These are phyloP conservation scores for Phytopythium boreale DNA, from an alignment of 352 stramenopile genomes.

Conservation along the genomic window DNA sequence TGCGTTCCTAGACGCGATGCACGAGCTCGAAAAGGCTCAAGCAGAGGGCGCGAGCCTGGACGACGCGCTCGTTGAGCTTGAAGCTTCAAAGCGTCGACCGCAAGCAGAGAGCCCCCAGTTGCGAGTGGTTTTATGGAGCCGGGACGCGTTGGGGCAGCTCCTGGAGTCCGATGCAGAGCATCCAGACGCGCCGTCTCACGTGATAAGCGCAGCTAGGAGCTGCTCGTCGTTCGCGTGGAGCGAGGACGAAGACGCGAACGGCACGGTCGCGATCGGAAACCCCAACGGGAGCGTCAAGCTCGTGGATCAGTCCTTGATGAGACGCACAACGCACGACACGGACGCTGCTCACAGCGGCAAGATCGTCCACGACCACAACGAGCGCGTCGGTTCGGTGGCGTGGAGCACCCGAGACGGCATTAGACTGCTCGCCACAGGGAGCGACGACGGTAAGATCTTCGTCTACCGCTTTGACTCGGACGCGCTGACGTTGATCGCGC, in stretches of 20 bases:
- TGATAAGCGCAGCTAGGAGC: slow-evolving; percentile 11
- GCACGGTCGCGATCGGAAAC: slow-evolving; percentile 34
- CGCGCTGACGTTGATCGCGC: slow-evolving; percentile 14
- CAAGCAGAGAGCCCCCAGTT: slow-evolving; percentile 1
- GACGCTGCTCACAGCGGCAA: background rate
- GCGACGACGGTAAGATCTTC: slow-evolving; percentile 48
- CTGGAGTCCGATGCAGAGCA: slow-evolving; percentile 39
- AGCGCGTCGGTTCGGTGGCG: slow-evolving; percentile 32
- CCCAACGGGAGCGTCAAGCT: slow-evolving; percentile 49
- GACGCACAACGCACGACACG: background rate
- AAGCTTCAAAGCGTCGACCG: background rate
- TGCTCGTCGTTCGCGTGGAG: slow-evolving; percentile 29
- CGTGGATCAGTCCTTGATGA: background rate
- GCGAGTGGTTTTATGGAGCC: slow-evolving; percentile 45
- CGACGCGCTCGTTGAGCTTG: slow-evolving; percentile 36
- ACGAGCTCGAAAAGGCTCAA: slow-evolving; percentile 52
- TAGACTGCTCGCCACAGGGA: slow-evolving; percentile 40
- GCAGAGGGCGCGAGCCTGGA: slow-evolving; percentile 42
- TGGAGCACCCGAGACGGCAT: slow-evolving; percentile 24
- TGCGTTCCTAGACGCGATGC: slow-evolving; percentile 44
- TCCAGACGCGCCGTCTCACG: slow-evolving; percentile 20
- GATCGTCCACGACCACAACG: slow-evolving; percentile 51
- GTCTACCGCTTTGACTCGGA: slow-evolving; percentile 28
- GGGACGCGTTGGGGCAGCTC: slow-evolving; percentile 23
- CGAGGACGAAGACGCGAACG: slow-evolving; percentile 5